phyloP scores from a whole-genome alignment of 169 alveolate genomes.

The Hepatocystis sp. region DNA sequence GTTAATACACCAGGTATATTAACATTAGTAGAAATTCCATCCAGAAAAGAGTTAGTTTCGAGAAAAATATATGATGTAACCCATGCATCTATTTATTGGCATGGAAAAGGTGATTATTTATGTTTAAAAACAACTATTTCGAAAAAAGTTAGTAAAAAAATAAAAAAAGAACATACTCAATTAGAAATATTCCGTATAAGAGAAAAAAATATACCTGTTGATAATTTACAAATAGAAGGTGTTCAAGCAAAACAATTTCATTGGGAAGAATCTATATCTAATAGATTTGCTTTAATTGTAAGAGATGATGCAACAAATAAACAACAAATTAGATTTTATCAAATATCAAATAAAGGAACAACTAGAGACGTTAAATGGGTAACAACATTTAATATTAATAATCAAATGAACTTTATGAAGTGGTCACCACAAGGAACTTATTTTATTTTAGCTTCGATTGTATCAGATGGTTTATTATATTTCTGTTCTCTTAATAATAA shows the following conservation, averaged over 20 bases:
- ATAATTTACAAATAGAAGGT: slow-evolving; percentile 91
- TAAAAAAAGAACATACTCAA: slow-evolving; percentile 88
- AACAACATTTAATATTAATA: slow-evolving; percentile 84
- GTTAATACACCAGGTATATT: slow-evolving; percentile 91
- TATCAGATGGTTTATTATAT: slow-evolving; percentile 88
- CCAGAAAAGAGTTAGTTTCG: slow-evolving; percentile 90
- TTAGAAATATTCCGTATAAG: slow-evolving; percentile 91
- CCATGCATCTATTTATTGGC: slow-evolving; percentile 93
- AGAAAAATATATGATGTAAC: slow-evolving; percentile 90
- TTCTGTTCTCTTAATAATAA: slow-evolving; percentile 88
- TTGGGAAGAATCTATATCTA: slow-evolving; percentile 89
- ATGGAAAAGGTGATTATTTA: slow-evolving; percentile 91
- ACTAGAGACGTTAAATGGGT: slow-evolving; percentile 82
- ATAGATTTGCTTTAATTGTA: slow-evolving; percentile 90
- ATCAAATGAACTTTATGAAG: slow-evolving; percentile 85
- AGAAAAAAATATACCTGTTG: slow-evolving; percentile 92
- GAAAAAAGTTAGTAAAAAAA: slow-evolving; percentile 91
- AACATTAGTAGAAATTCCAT: slow-evolving; percentile 88
- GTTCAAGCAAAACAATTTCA: slow-evolving; percentile 90
- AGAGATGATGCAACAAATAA: slow-evolving; percentile 89
- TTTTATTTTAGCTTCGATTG: slow-evolving; percentile 88
- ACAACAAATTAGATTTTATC: slow-evolving; percentile 90
- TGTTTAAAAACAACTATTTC: slow-evolving; percentile 90
- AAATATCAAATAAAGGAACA: slow-evolving; percentile 88
- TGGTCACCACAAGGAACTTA: slow-evolving; percentile 93